Evolutionary conservation across 1,284 basidiomycete genomes (phyloP), one percentile per base, ranked within the genome.

Genomic region (Athelia sp.): DNA sequence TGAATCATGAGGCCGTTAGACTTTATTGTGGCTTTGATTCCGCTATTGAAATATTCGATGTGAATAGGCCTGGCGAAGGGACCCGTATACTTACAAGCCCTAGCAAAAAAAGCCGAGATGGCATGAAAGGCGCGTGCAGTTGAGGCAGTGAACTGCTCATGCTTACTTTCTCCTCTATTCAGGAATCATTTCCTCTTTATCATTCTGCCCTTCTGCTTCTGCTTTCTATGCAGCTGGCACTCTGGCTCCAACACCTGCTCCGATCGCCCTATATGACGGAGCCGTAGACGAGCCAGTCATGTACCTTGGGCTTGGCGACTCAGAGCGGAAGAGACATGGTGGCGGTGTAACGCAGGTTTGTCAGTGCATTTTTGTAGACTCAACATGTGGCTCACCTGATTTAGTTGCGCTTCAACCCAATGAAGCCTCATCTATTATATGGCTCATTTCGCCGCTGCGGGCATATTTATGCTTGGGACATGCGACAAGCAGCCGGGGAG

Each of bases 11-110:
- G 22, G 21, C 43, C 36, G 23, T 1, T 52, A 94, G 92, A 54
- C 66, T 96, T 3, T 96, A 94, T 62, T 94, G 93, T 62, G 93
- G 93, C 0, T 92, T 89, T 52, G 88, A 94, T 65, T 82, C 87
- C 54, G 87, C 92, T 0, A 89, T 97, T 49, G 93, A 97, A 65
- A 77, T 94, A 4, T 92, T 96, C 58, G 89, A 95, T 58, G 67
- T 96, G 10, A 71, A 75, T 17, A 67, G 69, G 23, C 90, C 90
- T 0, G 88, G 90, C 3, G 76, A 81, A 61, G 90, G 90, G 1
- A 79, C 76, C 1, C 78, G 93, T 1, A 59, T 94, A 4, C 76
- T 74, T n/a, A 93, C 89, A 0, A 82, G 82, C 0, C 81, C 84
- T 2, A 85, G 82, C 0, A 87, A 86, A 62, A 88, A 87, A 59